These are phyloP conservation scores for Vanrija sp. DNA, from an alignment of 1,284 basidiomycete genomes.

Conservation along the genomic window DNA sequence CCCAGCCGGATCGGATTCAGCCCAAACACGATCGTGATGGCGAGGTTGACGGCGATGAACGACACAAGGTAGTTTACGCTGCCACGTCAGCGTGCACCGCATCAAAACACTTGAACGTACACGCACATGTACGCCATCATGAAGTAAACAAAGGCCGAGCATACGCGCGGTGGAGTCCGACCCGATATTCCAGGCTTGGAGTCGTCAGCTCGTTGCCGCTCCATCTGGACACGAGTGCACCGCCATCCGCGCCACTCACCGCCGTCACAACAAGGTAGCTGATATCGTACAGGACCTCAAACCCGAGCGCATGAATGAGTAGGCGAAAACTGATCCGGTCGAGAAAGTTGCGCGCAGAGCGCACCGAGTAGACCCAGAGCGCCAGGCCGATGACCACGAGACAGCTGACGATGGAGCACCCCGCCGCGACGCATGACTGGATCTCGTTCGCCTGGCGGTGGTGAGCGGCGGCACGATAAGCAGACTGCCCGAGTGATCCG, in stretches of 20 bases:
- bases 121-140: constrained; percentile 3
- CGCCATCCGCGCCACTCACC: not conserved
- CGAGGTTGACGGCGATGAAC: constrained; percentile 16
- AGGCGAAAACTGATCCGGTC: constrained; percentile 14
- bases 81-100: not conserved
- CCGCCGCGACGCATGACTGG: constrained; percentile 2
- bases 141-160: constrained; percentile 2
- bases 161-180: not conserved
- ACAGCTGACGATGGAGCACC: constrained; percentile 2
- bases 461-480: too few species aligned
- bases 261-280: constrained; percentile 2
- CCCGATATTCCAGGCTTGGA: constrained; percentile 1
- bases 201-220: not conserved
- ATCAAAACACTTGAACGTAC: not conserved
- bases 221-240: too few species aligned
- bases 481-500: too few species aligned
- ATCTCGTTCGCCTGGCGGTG: constrained; percentile 1
- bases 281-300: constrained; percentile 13
- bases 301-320: constrained; percentile 5
- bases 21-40: constrained; percentile 1
- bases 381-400: not conserved
- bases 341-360: constrained; percentile 4
- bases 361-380: not conserved
- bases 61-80: constrained; percentile 13
- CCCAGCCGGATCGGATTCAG: constrained; percentile 2